These are phyloP conservation scores for Schwanniomyces yamadae DNA, from an alignment of 805 yeast species.

Conservation along the genomic window DNA sequence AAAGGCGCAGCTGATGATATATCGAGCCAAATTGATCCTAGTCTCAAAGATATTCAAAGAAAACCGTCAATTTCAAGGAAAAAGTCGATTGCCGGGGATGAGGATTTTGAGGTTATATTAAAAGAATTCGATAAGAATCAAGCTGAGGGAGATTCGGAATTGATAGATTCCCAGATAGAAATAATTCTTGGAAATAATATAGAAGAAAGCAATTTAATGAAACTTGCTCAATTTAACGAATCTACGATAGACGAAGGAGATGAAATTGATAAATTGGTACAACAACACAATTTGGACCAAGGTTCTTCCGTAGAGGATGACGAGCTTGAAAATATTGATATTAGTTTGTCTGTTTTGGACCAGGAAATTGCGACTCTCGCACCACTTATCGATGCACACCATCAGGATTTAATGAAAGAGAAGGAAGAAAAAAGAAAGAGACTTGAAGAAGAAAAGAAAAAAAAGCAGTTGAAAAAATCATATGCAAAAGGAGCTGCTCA, in stretches of 20 bases:
- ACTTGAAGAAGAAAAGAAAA: slow-evolving; percentile 21
- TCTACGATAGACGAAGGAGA: slow-evolving; percentile 36
- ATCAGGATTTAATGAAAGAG: slow-evolving; percentile 24
- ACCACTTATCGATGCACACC: slow-evolving; percentile 38
- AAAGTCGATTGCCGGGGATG: slow-evolving; percentile 39
- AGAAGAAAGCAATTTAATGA: slow-evolving; percentile 16
- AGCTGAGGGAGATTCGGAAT: slow-evolving; percentile 27
- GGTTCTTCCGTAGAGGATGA: slow-evolving; percentile 28
- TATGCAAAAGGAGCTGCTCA: background rate
- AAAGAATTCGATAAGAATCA: slow-evolving; percentile 36
- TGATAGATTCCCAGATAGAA: slow-evolving; percentile 32
- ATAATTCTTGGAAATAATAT: slow-evolving; percentile 23
- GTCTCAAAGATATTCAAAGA: slow-evolving; percentile 10
- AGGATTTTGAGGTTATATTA: slow-evolving; percentile 37
- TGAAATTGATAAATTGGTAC: slow-evolving; percentile 34
- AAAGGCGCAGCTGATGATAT: background rate
- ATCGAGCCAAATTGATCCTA: background rate
- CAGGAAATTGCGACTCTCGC: slow-evolving; percentile 42
- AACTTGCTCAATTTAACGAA: slow-evolving; percentile 17
- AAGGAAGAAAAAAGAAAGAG: slow-evolving; percentile 18
- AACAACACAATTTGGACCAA: slow-evolving; percentile 34
- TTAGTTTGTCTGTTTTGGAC: slow-evolving; percentile 33
- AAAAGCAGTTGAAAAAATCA: slow-evolving; percentile 9
- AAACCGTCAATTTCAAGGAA: slow-evolving; percentile 37
- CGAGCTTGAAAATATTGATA: slow-evolving; percentile 15